Base-by-base conservation (phyloP, 2,329 filamentous ascomycete genomes). In the Hypoxylon sp. region DNA sequence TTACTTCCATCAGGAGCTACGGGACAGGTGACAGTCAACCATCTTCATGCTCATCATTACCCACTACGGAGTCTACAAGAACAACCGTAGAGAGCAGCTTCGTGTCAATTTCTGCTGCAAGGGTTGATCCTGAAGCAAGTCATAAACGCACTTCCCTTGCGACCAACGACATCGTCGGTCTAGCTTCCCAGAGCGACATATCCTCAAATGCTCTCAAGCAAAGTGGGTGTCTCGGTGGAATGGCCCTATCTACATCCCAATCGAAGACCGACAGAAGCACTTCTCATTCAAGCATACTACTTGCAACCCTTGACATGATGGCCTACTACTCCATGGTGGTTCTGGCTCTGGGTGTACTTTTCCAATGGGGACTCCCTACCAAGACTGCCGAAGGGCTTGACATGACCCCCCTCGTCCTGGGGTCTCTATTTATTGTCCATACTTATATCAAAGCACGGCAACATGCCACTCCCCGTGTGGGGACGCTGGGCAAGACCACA, bases 401-500 rank as follows among this genome's bases (percentile, higher is more conserved):
- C 50, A 35, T n/a, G 5, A 19, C 44, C 8, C 47, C 33, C 4
- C 10, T 42, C 10, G 10, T 63, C 6, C 11, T 24, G 11, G 47
- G 47, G 13, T 51, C 24, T 26, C 22, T 57, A 17, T 39, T 17
- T 14, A 17, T 65, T 51, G 44, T 52, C 37, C 42, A 37, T 13
- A 29, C 31, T 33, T 48, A 46, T 26, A 31, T 42, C 8, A 42
- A 47, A 42, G 48, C 62, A 14, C 42, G 39, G n/a, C 59, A 63
- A 64, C 51, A 58, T 11, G 13, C 24, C 9, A 47, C 24, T 31
- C 14, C 60, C n/a, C 26, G 59, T 54, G 46, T 46, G 44, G 57
- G 46, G 53, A 63, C 57, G 46, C 46, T 59, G 42, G 50, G 54
- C 42, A 19, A 50, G n/a, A 47, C 54, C 59, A 59, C 62, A 31